A percentile compares a stretch with the other conserved stretches of the same genome.
Conservation (phyloP, 2,329 filamentous ascomycete species). For the Diplodia sapinea region DNA sequence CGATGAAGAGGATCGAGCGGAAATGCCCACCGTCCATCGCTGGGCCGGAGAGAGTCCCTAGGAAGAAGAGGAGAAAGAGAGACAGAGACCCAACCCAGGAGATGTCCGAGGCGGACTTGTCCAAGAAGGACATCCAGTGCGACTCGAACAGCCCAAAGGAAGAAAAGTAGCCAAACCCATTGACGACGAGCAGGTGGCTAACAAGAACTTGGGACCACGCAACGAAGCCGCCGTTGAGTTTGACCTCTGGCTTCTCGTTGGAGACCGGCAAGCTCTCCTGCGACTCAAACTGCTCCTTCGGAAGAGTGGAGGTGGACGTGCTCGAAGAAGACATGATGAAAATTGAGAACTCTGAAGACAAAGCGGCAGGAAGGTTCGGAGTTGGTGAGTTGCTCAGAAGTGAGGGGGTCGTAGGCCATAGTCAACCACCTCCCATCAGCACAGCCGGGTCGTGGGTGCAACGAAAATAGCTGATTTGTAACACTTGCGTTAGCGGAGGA, state of each 20-base stretch:
- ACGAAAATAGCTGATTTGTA: too few species aligned
- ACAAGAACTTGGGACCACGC: slow-evolving; percentile 54
- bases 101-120: slow-evolving; percentile 47
- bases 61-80: slow-evolving; percentile 51
- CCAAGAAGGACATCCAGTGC: slow-evolving; percentile 52
- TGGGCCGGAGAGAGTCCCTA: slow-evolving; percentile 52
- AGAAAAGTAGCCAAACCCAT: slow-evolving; percentile 54
- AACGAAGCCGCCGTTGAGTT: slow-evolving; percentile 56
- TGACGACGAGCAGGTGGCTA: slow-evolving; percentile 32
- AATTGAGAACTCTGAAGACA: too few species aligned
- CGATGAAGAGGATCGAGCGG: slow-evolving; percentile 38
- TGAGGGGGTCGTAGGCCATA: too few species aligned
- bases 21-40: slow-evolving; percentile 53
- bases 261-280: too few species aligned
- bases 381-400: too few species aligned
- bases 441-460: too few species aligned
- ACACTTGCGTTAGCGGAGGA: too few species aligned
- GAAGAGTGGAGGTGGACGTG: too few species aligned
- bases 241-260: slow-evolving; percentile 2
- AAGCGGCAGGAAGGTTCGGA: too few species aligned
- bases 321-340: too few species aligned
- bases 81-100: slow-evolving; percentile 58
- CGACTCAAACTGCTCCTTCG: too few species aligned
- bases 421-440: too few species aligned
- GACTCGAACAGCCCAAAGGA: slow-evolving; percentile 63